phyloP scores from a whole-genome alignment of 1,139 yeast species.

The Scheffersomyces illinoinensis region DNA sequence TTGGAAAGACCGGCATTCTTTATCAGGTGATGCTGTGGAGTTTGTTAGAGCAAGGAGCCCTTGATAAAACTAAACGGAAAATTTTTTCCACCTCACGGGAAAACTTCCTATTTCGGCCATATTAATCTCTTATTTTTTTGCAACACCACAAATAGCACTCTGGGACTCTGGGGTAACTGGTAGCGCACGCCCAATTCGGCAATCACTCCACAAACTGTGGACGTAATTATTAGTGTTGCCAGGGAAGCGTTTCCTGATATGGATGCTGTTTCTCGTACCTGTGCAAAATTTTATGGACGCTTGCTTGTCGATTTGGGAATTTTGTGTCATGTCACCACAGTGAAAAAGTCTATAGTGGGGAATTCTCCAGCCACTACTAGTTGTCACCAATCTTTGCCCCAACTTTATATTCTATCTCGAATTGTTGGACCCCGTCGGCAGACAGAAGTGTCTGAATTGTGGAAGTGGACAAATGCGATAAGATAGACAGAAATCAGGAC shows the following conservation, averaged over 20 bases:
- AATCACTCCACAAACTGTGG: neutral
- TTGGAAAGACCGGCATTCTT: neutral
- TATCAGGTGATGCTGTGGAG: neutral
- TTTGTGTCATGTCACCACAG: neutral
- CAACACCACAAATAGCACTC: neutral
- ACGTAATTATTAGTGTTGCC: neutral
- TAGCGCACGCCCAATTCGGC: neutral
- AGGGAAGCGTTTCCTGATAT: neutral
- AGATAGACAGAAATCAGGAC: neutral
- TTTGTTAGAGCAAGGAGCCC: neutral
- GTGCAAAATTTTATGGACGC: neutral
- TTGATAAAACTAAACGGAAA: neutral
- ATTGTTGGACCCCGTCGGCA: neutral
- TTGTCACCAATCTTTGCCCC: neutral
- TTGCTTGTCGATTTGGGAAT: neutral
- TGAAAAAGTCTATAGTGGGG: neutral
- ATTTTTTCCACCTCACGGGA: neutral
- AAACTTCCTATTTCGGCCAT: neutral
- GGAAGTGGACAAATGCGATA: neutral
- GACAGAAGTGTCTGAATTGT: neutral
- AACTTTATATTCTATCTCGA: neutral
- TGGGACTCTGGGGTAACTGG: neutral
- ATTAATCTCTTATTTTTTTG: neutral
- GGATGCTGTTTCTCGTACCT: neutral
- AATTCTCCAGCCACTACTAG: neutral